phyloP scores from a whole-genome alignment of 352 stramenopile species.

The Phytophthora cryptogea region DNA sequence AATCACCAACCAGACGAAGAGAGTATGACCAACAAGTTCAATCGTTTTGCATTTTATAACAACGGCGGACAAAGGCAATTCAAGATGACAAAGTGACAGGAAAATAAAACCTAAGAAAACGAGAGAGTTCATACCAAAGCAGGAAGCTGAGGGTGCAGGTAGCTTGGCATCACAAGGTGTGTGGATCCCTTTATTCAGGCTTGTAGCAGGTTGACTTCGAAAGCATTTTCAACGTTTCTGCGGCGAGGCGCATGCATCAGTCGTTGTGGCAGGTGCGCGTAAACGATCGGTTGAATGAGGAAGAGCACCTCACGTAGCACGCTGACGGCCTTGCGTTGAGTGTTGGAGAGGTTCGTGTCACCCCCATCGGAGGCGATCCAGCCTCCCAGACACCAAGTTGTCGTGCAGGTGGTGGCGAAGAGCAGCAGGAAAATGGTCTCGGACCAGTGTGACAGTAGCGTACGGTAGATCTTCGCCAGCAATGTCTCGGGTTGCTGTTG shows the following conservation, averaged over 20 bases:
- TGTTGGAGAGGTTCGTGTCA: neutral
- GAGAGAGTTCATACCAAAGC: too few relatives aligned
- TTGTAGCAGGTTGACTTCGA: neutral
- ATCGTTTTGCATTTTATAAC: too few relatives aligned
- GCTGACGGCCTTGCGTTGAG: neutral
- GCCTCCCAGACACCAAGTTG: neutral
- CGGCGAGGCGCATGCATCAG: neutral
- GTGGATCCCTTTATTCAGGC: neutral
- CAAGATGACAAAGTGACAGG: too few relatives aligned
- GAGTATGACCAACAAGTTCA: too few relatives aligned
- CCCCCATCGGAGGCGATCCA: neutral
- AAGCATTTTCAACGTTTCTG: neutral
- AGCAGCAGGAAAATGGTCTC: neutral
- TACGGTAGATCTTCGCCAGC: neutral
- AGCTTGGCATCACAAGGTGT: too few relatives aligned
- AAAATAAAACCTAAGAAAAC: too few relatives aligned
- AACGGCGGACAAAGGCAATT: too few relatives aligned
- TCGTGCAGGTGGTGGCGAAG: neutral
- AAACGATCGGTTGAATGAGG: conserved; percentile 1
- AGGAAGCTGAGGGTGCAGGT: too few relatives aligned
- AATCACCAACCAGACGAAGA: too few relatives aligned
- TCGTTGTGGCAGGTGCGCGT: neutral
- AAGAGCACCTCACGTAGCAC: neutral
- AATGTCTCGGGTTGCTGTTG: neutral
- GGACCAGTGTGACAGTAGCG: neutral